These are phyloP conservation scores for Penicillium glabrum DNA, from an alignment of 2,329 filamentous ascomycete genomes.

Conservation along the genomic window DNA sequence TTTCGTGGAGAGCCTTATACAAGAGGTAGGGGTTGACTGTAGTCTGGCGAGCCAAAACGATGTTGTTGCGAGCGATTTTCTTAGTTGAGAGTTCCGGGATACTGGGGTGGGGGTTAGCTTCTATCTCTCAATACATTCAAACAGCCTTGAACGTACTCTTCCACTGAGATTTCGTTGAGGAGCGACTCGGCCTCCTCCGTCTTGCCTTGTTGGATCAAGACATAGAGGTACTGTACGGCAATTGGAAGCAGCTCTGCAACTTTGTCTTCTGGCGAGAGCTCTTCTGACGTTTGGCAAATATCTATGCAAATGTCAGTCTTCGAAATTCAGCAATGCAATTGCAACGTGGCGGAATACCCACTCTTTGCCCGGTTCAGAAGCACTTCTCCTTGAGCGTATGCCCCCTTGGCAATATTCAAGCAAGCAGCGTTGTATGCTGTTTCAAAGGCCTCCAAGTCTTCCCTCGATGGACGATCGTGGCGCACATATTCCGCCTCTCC, in stretches of 20 bases:
- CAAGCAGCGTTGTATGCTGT: conserved; percentile 66
- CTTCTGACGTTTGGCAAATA: conserved; percentile 60
- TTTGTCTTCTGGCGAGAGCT: conserved; percentile 61
- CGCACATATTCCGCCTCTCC: conserved; percentile 52
- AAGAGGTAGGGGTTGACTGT: conserved; percentile 58
- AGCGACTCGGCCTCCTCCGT: conserved; percentile 56
- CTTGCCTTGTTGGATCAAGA: conserved; percentile 56
- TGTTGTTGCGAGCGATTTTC: conserved; percentile 62
- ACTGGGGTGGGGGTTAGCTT: conserved; percentile 30
- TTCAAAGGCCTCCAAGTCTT: conserved; percentile 64
- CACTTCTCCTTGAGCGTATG: conserved; percentile 58
- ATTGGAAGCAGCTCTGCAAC: conserved; percentile 61
- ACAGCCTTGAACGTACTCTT: conserved; percentile 43
- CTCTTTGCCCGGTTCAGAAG: conserved; percentile 60
- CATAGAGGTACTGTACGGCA: conserved; percentile 61
- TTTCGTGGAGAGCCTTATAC: conserved; percentile 56
- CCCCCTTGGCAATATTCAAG: conserved; percentile 60
- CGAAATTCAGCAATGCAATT: background rate
- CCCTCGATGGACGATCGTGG: conserved; percentile 55
- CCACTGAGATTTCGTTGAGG: conserved; percentile 50
- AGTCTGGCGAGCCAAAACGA: conserved; percentile 48
- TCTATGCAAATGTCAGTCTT: conserved; percentile 35
- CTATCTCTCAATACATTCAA: conserved; percentile 1
- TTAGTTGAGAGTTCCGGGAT: conserved; percentile 60
- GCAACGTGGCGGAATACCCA: conserved; percentile 20